phyloP scores from a whole-genome alignment of 1,284 basidiomycete genomes.

The Papiliotrema laurentii region DNA sequence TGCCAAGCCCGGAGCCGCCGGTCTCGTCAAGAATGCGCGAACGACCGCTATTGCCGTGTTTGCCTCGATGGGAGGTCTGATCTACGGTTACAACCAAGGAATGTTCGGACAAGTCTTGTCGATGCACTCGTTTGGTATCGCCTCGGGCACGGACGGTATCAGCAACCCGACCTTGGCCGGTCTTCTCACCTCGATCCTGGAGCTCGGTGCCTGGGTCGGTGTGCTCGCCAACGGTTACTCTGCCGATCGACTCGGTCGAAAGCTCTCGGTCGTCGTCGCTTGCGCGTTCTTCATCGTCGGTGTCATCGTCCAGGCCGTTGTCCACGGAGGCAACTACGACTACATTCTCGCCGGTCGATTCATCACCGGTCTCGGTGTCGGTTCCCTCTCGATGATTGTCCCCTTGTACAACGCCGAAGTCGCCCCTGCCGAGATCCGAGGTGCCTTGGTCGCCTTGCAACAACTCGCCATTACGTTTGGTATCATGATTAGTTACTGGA shows the following conservation, averaged over 20 bases:
- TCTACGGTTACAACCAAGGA: slow-evolving; percentile 14
- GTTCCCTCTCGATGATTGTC: slow-evolving; percentile 67
- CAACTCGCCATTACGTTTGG: slow-evolving; percentile 70
- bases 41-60: slow-evolving; percentile 16
- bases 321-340: slow-evolving; percentile 30
- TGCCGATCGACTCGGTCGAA: slow-evolving; percentile 24
- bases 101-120: slow-evolving; percentile 5
- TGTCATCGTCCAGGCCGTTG: slow-evolving; percentile 15
- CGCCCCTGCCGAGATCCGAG: slow-evolving; percentile 68
- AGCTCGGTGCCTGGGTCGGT: slow-evolving; percentile 58
- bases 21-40: slow-evolving; percentile 14
- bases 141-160: slow-evolving; percentile 1
- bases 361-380: slow-evolving; percentile 51
- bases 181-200: slow-evolving; percentile 4
- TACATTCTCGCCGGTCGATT: slow-evolving; percentile 43
- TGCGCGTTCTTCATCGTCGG: slow-evolving; percentile 22
- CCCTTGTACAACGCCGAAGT: slow-evolving; percentile 55
- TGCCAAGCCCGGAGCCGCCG: slow-evolving; percentile 10
- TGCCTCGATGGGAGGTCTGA: slow-evolving; percentile 16
- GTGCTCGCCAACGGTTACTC: slow-evolving; percentile 59
- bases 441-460: slow-evolving; percentile 68
- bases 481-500: slow-evolving; percentile 72
- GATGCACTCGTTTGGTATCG: slow-evolving; percentile 1
- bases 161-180: background rate
- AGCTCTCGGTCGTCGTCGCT: slow-evolving; percentile 9